Evolutionary conservation across 2,329 filamentous ascomycete species (phyloP).

Genomic region (Phaeosphaeria sp.): DNA sequence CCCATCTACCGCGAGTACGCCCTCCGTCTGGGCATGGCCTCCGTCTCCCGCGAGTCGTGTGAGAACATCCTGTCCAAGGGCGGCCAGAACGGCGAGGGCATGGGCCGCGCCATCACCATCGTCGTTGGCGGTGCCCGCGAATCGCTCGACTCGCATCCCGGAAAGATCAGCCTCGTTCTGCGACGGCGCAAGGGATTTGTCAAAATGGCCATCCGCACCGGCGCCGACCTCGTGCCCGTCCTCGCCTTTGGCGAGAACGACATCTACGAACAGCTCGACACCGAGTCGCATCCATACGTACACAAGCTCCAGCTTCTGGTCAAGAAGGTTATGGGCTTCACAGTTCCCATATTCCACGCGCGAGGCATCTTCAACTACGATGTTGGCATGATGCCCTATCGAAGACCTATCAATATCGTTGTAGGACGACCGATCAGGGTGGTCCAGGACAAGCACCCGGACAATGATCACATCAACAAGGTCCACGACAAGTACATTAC

Average conservation of each 20-base stretch:
- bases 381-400: conserved; percentile 93
- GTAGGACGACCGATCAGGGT: conserved; percentile 83
- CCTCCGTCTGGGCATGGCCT: conserved; percentile 84
- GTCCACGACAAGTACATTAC: conserved; percentile 80
- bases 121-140: conserved; percentile 93
- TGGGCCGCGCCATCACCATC: conserved; percentile 95
- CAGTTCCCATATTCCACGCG: conserved; percentile 87
- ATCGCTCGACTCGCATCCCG: conserved; percentile 85
- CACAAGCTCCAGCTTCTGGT: conserved; percentile 83
- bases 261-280: conserved; percentile 87
- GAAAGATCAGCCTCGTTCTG: conserved; percentile 77
- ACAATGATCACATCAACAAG: conserved; percentile 77
- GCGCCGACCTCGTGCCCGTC: conserved; percentile 93
- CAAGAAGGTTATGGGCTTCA: conserved; percentile 89
- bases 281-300: conserved; percentile 77
- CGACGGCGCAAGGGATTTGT: conserved; percentile 89
- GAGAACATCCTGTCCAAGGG: conserved; percentile 85
- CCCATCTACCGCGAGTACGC: conserved; percentile 95
- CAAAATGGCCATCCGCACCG: conserved; percentile 88
- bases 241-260: conserved; percentile 96
- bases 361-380: conserved; percentile 97
- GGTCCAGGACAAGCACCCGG: conserved; percentile 67
- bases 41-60: conserved; percentile 90
- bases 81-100: conserved; percentile 77
- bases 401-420: conserved; percentile 85